A percentile compares a stretch with the other conserved stretches of the same genome.
Conservation (phyloP, 495 filamentous ascomycete species). For the Choiromyces venosus region DNA sequence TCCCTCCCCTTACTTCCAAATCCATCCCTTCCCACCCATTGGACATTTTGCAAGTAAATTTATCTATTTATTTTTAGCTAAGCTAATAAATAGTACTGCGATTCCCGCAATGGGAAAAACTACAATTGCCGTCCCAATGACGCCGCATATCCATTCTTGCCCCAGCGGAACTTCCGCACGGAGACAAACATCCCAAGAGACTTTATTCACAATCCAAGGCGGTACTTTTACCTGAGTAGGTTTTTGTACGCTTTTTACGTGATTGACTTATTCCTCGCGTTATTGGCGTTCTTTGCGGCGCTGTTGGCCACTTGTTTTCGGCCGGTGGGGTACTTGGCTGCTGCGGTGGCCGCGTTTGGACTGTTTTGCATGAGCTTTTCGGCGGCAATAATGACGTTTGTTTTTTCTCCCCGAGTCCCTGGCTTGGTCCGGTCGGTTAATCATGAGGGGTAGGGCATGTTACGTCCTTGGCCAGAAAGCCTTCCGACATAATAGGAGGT, state of each 20-base stretch:
- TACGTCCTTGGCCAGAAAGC: slow-evolving; percentile 34
- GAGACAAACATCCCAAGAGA: slow-evolving; percentile 50
- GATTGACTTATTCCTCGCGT: slow-evolving; percentile 62
- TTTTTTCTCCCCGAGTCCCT: slow-evolving; percentile 15
- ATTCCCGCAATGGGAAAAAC: slow-evolving; percentile 50
- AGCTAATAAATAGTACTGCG: slow-evolving; percentile 33
- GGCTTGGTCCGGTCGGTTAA: slow-evolving; percentile 13
- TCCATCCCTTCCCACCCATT: slow-evolving; percentile 6
- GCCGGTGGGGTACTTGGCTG: slow-evolving; percentile 57
- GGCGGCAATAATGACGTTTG: slow-evolving; percentile 67
- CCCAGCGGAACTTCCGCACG: slow-evolving; percentile 60
- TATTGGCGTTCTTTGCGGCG: slow-evolving; percentile 56
- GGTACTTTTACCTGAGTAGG: slow-evolving; percentile 61
- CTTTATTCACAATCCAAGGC: slow-evolving; percentile 47
- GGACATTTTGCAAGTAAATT: not conserved
- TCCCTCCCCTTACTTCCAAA: slow-evolving; percentile 2
- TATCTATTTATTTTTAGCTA: too few species aligned
- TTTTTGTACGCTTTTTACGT: slow-evolving; percentile 70
- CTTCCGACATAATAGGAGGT: slow-evolving; percentile 32
- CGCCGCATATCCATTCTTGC: slow-evolving; percentile 62
- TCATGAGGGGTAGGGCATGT: slow-evolving; percentile 33
- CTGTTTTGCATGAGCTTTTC: slow-evolving; percentile 60
- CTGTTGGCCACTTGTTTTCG: slow-evolving; percentile 58
- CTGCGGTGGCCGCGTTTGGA: slow-evolving; percentile 51
- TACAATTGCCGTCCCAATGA: slow-evolving; percentile 51